A percentile compares a stretch with the other conserved stretches of the same genome.
These are phyloP conservation scores for Francoa sonchifolia DNA, from an alignment of 441 rosid species.

Conservation along the genomic window DNA sequence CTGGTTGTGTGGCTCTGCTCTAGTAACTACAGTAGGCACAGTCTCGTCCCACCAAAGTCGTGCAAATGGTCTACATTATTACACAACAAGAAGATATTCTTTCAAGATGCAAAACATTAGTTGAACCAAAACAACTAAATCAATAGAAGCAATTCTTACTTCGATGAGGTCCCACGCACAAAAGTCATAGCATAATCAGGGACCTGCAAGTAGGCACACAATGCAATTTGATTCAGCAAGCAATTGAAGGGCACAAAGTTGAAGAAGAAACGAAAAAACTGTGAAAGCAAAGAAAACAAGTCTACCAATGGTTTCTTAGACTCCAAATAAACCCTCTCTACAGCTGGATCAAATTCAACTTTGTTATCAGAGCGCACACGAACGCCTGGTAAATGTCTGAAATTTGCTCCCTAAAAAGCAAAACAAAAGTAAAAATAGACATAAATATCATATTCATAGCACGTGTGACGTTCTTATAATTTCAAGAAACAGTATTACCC, in stretches of 20 bases:
- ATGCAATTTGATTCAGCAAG: neutral
- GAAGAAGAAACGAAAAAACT: neutral
- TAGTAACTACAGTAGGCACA: slow-evolving; percentile 64
- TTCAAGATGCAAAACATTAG: neutral
- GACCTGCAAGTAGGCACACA: slow-evolving; percentile 24
- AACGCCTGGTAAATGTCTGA: slow-evolving; percentile 70
- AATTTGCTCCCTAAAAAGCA: slow-evolving; percentile 44
- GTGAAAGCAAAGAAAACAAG: neutral
- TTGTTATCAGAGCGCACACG: slow-evolving; percentile 30
- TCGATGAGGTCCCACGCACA: slow-evolving; percentile 3
- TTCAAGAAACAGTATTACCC: too few species aligned
- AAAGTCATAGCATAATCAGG: slow-evolving; percentile 23
- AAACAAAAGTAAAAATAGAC: neutral
- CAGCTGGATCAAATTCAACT: slow-evolving; percentile 44
- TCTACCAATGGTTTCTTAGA: slow-evolving; percentile 55
- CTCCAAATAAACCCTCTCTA: slow-evolving; percentile 25
- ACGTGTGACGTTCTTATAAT: too few species aligned
- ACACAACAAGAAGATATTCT: neutral
- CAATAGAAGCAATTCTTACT: neutral
- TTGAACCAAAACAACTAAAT: neutral
- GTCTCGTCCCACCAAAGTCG: slow-evolving; percentile 99
- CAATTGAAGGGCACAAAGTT: neutral
- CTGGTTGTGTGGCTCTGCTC: slow-evolving; percentile 56
- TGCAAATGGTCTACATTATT: slow-evolving; percentile 53
- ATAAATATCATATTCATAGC: neutral